phyloP scores from a whole-genome alignment of 371 early-diverging fungal genomes.

The Phascolomyces articulosus region DNA sequence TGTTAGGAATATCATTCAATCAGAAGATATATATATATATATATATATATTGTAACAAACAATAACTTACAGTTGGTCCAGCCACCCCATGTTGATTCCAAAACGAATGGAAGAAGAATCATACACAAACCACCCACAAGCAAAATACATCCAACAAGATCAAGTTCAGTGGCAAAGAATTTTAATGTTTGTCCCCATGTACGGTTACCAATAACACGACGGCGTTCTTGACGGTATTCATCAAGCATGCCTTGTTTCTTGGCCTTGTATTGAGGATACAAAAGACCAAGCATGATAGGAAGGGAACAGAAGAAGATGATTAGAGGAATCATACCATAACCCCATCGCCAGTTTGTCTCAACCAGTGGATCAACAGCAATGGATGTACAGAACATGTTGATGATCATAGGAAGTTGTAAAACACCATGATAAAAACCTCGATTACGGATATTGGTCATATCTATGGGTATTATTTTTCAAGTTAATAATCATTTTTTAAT shows the following conservation, averaged over 20 bases:
- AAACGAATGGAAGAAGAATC: conserved; percentile 18
- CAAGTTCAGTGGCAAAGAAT: conserved; percentile 11
- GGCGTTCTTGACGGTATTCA: conserved; percentile 2
- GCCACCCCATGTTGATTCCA: conserved; percentile 19
- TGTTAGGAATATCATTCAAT: no score
- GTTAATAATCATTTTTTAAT: no score
- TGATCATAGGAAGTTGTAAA: conserved; percentile 10
- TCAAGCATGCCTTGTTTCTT: conserved; percentile 1
- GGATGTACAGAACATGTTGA: conserved; percentile 13
- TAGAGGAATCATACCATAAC: conserved; percentile 19
- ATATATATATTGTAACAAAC: no score
- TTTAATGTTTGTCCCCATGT: not conserved
- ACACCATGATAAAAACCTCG: conserved; percentile 41
- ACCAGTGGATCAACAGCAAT: not conserved
- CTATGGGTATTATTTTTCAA: conserved; percentile 10
- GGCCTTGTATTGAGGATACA: conserved; percentile 5
- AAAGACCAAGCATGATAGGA: conserved; percentile 17
- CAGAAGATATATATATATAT: no score
- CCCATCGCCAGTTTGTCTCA: conserved; percentile 21
- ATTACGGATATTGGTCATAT: conserved; percentile 35
- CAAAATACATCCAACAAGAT: conserved; percentile 18
- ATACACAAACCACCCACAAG: conserved; percentile 19
- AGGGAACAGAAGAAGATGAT: conserved; percentile 12
- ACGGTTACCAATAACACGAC: not conserved
- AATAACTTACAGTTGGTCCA: conserved; percentile 18